Evolutionary conservation across 169 alveolate species (phyloP), one percentile per base, ranked within the genome.

Genomic region (Cyclospora cayetanensis): DNA sequence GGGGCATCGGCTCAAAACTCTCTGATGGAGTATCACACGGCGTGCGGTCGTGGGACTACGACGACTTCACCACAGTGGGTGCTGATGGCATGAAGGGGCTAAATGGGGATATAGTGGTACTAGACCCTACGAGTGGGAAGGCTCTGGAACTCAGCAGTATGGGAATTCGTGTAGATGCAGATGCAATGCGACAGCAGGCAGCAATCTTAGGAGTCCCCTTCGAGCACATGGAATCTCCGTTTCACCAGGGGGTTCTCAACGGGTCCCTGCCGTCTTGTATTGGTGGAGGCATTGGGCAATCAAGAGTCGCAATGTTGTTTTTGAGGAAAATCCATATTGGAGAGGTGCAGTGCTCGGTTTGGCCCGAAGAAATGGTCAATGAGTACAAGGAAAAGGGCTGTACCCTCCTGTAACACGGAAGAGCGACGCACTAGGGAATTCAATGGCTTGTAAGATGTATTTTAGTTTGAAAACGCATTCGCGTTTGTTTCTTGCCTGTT

Each of bases 261-360:
- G 90, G 90, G 35, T 1, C 50, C 11, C 29, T 80, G 74, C 90
- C 90, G 22, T 29, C 74, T 18, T 52, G 76, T 27, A 80, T 80
- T 29, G 90, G 90, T 3, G 90, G 90, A 18, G 90, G 90, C 76
- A 80, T 80, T 50, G 90, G 90, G 63, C 70, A 52, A 25, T 80
- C 90, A 18, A 46, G 90, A 39, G 76, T 80, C 31, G 90, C 90
- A 18, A 80, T 80, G 90, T 74, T 80, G 52, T 74, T 80, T 4
- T 34, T 80, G n/a, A 29, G 52, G 25, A 80, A 46, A 34, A 18
- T 46, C 74, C 90, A 80, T 22, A 80, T 80, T 35, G 90, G 90
- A 22, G 90, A 80, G 90, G 90, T 80, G 46, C 90, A 80, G 34
- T 46, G 76, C 41, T 46, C 76, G 37, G 90, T 80, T 18, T 80